phyloP scores from a whole-genome alignment of 2,329 filamentous ascomycete genomes.

The Diplodia scrobiculata region DNA sequence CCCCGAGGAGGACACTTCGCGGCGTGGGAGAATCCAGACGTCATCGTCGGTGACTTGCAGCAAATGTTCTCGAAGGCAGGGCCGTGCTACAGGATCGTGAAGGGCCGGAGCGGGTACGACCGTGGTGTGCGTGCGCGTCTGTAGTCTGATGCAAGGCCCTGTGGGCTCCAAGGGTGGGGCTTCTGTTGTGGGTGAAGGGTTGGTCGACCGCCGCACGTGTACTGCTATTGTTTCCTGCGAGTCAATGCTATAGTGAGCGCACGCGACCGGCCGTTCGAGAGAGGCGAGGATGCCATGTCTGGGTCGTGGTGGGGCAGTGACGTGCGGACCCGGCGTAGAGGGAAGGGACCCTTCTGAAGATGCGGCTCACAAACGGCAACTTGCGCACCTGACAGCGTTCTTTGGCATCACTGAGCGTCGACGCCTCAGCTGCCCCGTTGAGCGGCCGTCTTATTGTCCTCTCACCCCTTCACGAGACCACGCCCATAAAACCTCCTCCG shows the following conservation, averaged over 20 bases:
- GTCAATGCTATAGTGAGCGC: not conserved
- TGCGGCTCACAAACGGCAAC: not conserved
- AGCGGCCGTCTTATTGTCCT: slow-evolving; percentile 1
- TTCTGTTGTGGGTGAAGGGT: not conserved
- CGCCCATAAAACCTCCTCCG: not conserved
- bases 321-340: not conserved
- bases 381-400: not conserved
- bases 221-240: not conserved
- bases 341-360: not conserved
- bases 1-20: slow-evolving; percentile 63
- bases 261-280: not conserved
- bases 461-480: not conserved
- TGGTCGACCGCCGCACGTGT: not conserved
- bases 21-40: slow-evolving; percentile 59
- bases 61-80: slow-evolving; percentile 51
- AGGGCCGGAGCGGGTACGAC: slow-evolving; percentile 20
- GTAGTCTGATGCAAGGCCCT: not conserved
- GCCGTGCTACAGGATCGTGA: slow-evolving; percentile 25
- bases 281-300: not conserved
- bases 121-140: slow-evolving; percentile 6
- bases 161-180: no score
- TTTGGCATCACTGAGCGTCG: not conserved
- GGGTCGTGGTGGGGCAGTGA: slow-evolving; percentile 14
- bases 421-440: not conserved
- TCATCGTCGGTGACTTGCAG: slow-evolving; percentile 57